These are phyloP conservation scores for Ophiocordyceps polyrhachis-furcata DNA, from an alignment of 2,329 filamentous ascomycete species.

Conservation along the genomic window DNA sequence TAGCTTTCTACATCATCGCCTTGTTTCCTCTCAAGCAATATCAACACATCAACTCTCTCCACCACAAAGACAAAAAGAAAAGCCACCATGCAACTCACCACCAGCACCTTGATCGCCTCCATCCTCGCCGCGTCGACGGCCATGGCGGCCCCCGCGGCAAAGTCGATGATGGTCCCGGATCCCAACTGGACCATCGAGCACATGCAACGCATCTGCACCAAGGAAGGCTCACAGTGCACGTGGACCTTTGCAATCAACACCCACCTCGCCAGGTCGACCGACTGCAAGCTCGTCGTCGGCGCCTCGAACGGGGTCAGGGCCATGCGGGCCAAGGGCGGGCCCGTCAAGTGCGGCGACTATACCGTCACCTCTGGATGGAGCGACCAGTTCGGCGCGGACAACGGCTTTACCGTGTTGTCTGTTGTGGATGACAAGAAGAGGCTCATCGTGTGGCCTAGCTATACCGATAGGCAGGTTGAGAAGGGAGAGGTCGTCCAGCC, in stretches of 20 bases:
- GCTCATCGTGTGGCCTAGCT: conserved; percentile 32
- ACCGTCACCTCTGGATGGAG: conserved; percentile 35
- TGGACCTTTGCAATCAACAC: conserved; percentile 26
- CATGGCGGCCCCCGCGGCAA: conserved; percentile 15
- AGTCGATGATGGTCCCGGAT: conserved; percentile 20
- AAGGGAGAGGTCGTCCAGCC: conserved; percentile 25
- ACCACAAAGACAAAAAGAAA: conserved; percentile 1
- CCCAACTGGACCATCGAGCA: conserved; percentile 23
- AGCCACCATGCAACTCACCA: conserved; percentile 24
- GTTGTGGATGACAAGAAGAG: conserved; percentile 24
- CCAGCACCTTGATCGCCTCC: conserved; percentile 17
- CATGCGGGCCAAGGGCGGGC: conserved; percentile 19
- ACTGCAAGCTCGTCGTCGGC: conserved; percentile 1
- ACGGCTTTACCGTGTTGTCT: conserved; percentile 35
- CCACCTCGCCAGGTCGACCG: conserved; percentile 11
- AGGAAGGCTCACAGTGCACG: conserved; percentile 19
- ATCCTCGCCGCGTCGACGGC: conserved; percentile 17
- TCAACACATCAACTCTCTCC: not conserved
- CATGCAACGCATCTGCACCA: conserved; percentile 21
- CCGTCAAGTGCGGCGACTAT: conserved; percentile 27
- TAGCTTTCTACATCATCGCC: not conserved
- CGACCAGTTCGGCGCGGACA: conserved; percentile 30
- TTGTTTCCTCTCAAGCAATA: not conserved
- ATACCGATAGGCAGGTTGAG: conserved; percentile 30
- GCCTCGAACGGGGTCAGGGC: conserved; percentile 16